These are phyloP conservation scores for Phaffomyces thermotolerans DNA, from an alignment of 805 yeast genomes.

Conservation along the genomic window DNA sequence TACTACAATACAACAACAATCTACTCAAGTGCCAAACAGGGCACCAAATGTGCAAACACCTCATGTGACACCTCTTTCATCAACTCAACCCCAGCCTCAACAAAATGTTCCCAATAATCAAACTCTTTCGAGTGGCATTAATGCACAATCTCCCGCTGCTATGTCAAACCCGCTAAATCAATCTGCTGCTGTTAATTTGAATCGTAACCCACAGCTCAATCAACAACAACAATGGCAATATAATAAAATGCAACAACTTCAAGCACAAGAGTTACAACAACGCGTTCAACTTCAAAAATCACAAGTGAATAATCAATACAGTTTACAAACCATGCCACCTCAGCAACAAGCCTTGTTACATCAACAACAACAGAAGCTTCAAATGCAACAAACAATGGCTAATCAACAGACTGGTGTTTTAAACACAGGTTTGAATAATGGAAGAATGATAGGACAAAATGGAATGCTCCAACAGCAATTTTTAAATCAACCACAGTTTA, in stretches of 20 bases:
- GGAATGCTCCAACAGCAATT: slow-evolving; percentile 2
- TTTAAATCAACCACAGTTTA: slow-evolving; percentile 3
- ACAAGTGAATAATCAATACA: slow-evolving; percentile 15
- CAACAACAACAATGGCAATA: slow-evolving; percentile 14
- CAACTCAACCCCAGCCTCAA: slow-evolving; percentile 4
- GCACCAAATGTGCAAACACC: neutral
- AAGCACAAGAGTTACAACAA: slow-evolving; percentile 19
- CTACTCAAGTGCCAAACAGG: neutral
- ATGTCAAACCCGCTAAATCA: slow-evolving; percentile 15
- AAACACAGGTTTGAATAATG: neutral
- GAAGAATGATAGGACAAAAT: slow-evolving; percentile 13
- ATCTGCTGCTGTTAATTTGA: slow-evolving; percentile 11
- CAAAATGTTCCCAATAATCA: neutral
- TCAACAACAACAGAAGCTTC: slow-evolving; percentile 11
- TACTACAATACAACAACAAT: no score
- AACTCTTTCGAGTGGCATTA: neutral
- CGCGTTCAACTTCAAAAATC: slow-evolving; percentile 20
- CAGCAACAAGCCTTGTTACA: slow-evolving; percentile 12
- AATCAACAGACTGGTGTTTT: slow-evolving; percentile 3
- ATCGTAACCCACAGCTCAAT: neutral
- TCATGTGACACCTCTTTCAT: neutral
- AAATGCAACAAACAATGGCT: slow-evolving; percentile 7
- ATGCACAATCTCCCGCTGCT: neutral
- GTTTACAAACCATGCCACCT: slow-evolving; percentile 4
- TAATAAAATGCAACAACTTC: slow-evolving; percentile 18